Conservation (phyloP, 805 yeast genomes). For the Pichia insulana region DNA sequence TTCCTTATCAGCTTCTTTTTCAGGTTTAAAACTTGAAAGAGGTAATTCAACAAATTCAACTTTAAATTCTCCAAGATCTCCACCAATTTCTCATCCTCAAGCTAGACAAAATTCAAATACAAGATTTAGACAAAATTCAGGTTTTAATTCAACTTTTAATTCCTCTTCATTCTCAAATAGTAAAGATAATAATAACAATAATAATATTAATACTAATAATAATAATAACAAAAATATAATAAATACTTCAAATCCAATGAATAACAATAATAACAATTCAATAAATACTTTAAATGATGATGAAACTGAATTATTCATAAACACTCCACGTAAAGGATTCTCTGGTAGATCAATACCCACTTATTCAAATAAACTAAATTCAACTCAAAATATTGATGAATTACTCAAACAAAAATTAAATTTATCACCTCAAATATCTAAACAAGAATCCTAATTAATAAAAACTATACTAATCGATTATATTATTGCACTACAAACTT, state of each 20-base stretch:
- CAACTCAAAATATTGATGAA: conserved; percentile 14
- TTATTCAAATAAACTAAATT: not conserved
- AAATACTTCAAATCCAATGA: too few relatives aligned
- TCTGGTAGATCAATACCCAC: conserved; percentile 8
- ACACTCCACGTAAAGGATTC: conserved; percentile 16
- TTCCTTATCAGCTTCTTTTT: conserved; percentile 35
- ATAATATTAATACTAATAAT: not conserved
- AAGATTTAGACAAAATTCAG: conserved; percentile 4
- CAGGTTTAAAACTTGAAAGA: conserved; percentile 26
- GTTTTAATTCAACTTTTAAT: not conserved
- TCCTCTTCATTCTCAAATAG: not conserved
- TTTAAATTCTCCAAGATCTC: conserved; percentile 15
- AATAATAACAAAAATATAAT: not conserved
- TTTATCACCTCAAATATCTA: not conserved
- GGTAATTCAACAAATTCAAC: conserved; percentile 19
- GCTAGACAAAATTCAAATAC: conserved; percentile 25
- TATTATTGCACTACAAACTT: not conserved
- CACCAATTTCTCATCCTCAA: conserved; percentile 9
- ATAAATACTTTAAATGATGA: conserved; percentile 16
- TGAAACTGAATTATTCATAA: conserved; percentile 10
- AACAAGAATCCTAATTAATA: not conserved
- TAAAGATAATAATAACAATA: not conserved
- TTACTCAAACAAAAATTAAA: conserved; percentile 6
- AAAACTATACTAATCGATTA: not conserved
- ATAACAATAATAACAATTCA: too few relatives aligned